phyloP scores from a whole-genome alignment of 495 filamentous ascomycete species.

The Hypoxylon lienhwacheense region DNA sequence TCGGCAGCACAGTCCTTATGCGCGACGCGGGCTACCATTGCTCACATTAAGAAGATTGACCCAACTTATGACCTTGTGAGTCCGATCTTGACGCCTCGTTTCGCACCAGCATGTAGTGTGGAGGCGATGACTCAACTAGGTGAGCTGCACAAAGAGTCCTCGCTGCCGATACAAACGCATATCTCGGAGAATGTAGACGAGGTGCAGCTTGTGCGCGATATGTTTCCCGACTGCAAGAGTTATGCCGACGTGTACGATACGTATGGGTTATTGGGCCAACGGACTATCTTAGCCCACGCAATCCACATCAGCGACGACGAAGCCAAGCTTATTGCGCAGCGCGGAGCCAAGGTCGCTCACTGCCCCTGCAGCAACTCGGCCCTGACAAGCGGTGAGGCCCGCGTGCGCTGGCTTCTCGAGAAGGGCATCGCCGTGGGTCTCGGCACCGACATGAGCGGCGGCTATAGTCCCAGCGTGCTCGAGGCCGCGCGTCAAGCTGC shows the following conservation, averaged over 20 bases:
- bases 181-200: conserved; percentile 83
- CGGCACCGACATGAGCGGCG: conserved; percentile 88
- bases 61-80: conserved; percentile 59
- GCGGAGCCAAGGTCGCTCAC: conserved; percentile 71
- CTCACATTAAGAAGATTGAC: conserved; percentile 69
- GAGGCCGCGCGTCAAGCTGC: conserved; percentile 78
- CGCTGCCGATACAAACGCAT: conserved; percentile 82
- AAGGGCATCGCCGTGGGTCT: conserved; percentile 76
- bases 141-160: conserved; percentile 58
- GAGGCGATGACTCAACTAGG: conserved; percentile 65
- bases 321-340: conserved; percentile 57
- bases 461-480: conserved; percentile 76
- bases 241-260: conserved; percentile 84
- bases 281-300: conserved; percentile 85
- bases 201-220: conserved; percentile 62
- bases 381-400: conserved; percentile 72
- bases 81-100: conserved; percentile 88
- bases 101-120: conserved; percentile 74
- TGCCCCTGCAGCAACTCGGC: conserved; percentile 86
- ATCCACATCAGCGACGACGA: conserved; percentile 73
- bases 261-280: conserved; percentile 64
- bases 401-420: conserved; percentile 71
- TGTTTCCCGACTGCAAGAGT: conserved; percentile 65
- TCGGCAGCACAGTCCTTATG: conserved; percentile 57
- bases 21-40: conserved; percentile 63